Evolutionary conservation across 345 rosid species (phyloP).

Genomic region (Populus nigra): DNA sequence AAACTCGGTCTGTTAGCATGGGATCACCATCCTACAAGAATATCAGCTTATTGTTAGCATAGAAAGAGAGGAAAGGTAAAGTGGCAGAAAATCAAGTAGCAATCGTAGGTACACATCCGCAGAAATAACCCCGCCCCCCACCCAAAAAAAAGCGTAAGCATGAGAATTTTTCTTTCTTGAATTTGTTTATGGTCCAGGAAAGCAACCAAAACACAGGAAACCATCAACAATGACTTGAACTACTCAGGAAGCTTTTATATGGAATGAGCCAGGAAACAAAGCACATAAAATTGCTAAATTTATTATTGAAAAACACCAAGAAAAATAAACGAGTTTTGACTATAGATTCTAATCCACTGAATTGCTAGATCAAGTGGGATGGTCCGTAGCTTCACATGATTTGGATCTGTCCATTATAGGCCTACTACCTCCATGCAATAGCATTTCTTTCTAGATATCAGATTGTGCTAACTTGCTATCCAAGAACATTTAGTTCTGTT

Average conservation of each 20-base stretch:
- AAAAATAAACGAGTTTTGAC: not conserved
- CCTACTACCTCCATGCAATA: not conserved
- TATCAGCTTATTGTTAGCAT: slow-evolving; percentile 11
- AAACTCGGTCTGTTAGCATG: slow-evolving; percentile 80
- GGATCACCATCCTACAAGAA: slow-evolving; percentile 65
- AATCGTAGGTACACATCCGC: not conserved
- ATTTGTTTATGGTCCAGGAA: not conserved
- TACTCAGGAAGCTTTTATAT: not conserved
- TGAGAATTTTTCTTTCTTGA: not conserved
- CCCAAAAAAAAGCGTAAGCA: not conserved
- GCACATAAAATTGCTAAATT: not conserved
- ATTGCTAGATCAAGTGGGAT: not conserved
- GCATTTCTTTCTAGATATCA: not conserved
- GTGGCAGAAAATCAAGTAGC: not conserved
- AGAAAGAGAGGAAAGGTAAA: slow-evolving; percentile 2
- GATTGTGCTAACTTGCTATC: not conserved
- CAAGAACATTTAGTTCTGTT: not conserved
- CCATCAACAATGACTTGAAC: not conserved
- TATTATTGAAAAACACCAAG: not conserved
- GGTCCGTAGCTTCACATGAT: not conserved
- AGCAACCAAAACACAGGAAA: not conserved
- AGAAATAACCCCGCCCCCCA: not conserved
- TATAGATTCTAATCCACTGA: not conserved
- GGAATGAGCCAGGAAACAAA: not conserved
- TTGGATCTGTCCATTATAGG: not conserved